Evolutionary conservation across 1,284 basidiomycete species (phyloP).

Genomic region (Rhizoctonia solani): DNA sequence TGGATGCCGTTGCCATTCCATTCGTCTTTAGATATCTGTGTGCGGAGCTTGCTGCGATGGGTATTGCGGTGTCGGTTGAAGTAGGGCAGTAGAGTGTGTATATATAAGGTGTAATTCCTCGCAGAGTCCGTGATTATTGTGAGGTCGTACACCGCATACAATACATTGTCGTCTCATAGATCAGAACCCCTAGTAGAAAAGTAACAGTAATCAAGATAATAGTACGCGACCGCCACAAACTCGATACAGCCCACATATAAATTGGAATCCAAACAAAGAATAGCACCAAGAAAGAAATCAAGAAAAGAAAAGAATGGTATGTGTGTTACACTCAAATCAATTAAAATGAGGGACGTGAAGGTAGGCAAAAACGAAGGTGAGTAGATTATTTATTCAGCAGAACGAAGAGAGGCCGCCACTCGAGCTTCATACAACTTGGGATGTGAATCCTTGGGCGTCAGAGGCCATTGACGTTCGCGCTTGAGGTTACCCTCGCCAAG

Average conservation of each 20-base stretch:
- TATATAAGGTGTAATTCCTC: not conserved
- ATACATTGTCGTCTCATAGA: not conserved
- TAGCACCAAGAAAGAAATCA: no score
- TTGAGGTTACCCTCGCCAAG: conserved; percentile 38
- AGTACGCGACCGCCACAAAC: not conserved
- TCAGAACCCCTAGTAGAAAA: not conserved
- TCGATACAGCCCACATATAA: not conserved
- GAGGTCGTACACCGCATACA: conserved; percentile 31
- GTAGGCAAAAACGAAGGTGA: not conserved
- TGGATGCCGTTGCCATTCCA: conserved; percentile 94
- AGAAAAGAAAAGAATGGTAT: not conserved
- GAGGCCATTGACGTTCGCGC: conserved; percentile 10
- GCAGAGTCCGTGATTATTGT: conserved; percentile 15
- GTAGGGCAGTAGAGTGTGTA: conserved; percentile 15
- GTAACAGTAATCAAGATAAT: not conserved
- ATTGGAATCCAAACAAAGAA: no score
- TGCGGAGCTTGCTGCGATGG: conserved; percentile 83
- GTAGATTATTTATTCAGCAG: conserved; percentile 4
- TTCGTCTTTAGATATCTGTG: conserved; percentile 93
- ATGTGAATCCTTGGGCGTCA: conserved; percentile 16
- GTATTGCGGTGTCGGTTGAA: conserved; percentile 78
- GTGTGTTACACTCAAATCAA: not conserved
- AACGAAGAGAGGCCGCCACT: conserved; percentile 8
- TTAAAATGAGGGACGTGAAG: conserved; percentile 19
- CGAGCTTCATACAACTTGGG: conserved; percentile 22